Base-by-base conservation (phyloP, 2,329 filamentous ascomycete species). In the Elsinoe necatrix region DNA sequence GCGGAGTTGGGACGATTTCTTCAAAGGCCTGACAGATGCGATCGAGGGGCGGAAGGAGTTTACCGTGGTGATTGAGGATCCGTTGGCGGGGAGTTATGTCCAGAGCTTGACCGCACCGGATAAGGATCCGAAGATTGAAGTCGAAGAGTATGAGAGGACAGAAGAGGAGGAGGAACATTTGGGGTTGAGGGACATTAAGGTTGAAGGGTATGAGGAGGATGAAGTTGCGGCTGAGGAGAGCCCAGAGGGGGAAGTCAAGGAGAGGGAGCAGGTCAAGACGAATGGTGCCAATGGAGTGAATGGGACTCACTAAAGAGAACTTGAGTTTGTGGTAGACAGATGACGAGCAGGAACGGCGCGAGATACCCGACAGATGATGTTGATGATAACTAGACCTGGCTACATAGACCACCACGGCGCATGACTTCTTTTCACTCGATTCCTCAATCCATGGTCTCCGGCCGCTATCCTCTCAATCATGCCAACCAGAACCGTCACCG, bases 161-260 rank as follows among this genome's bases (percentile, higher is more conserved):
- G 83, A 86, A 0, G 88, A 96, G 69, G 93, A 98, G 68, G 89
- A 95, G 72, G 93, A 98, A 66, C 89, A 96, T 58, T 75, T 98
- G 9, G 93, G 93, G 0, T 74, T 98, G 62, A 83, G 77, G 58
- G 93, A 98, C 67, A 98, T 98, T 84, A 93, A 92, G 78, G 83
- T 84, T 0, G 91, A 97, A 70, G 84, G 83, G 0, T 97, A 98
- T 67, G 86, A 86, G 69, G 62, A 64, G 56, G 63, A 66, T 14
- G 18, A 18, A 9, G 57, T 57, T 27, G 52, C 35, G 6, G 42
- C 48, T 43, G 51, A 55, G 34, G 25, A 54, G 25, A n/a, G 16
- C 27, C 4, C 4, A 4, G 27, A 29, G 27, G 27, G 9, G 27
- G 27, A 29, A 9, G 27, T 29, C 27, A 29, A 29, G 9, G 27